phyloP scores from a whole-genome alignment of 331 rosid genomes.

The Phaseolus coccineus region DNA sequence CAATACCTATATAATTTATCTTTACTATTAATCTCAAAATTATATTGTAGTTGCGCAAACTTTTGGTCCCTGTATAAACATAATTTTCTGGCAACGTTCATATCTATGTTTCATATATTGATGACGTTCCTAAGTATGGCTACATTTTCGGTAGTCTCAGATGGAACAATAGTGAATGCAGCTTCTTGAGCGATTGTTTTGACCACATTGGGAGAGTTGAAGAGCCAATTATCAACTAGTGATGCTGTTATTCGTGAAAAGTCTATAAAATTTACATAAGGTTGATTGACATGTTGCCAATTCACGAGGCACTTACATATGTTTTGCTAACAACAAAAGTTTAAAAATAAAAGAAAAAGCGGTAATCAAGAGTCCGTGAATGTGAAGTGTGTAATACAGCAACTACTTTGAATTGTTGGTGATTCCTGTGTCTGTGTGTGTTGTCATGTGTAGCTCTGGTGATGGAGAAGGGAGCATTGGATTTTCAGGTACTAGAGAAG shows the following conservation, averaged over 20 bases:
- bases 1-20: too few species aligned
- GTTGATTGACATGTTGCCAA: background rate
- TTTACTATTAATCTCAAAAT: too few species aligned
- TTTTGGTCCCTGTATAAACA: too few species aligned
- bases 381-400: too few species aligned
- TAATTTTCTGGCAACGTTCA: too few species aligned
- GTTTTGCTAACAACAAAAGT: background rate
- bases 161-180: background rate
- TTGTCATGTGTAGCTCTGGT: background rate
- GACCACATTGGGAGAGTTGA: conserved; percentile 64
- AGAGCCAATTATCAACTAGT: conserved; percentile 55
- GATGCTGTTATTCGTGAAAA: conserved; percentile 53
- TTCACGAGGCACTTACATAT: background rate
- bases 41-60: too few species aligned
- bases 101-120: background rate
- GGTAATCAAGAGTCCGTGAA: too few species aligned
- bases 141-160: conserved; percentile 34
- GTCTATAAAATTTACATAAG: background rate
- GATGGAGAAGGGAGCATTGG: conserved; percentile 7
- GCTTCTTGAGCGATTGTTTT: conserved; percentile 81
- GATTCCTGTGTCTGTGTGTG: conserved; percentile 23
- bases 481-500: background rate
- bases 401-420: conserved; percentile 25
- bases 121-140: conserved; percentile 11
- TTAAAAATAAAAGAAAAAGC: background rate